phyloP scores from a whole-genome alignment of 208 protist species.

The Trichomonas vaginalis region DNA sequence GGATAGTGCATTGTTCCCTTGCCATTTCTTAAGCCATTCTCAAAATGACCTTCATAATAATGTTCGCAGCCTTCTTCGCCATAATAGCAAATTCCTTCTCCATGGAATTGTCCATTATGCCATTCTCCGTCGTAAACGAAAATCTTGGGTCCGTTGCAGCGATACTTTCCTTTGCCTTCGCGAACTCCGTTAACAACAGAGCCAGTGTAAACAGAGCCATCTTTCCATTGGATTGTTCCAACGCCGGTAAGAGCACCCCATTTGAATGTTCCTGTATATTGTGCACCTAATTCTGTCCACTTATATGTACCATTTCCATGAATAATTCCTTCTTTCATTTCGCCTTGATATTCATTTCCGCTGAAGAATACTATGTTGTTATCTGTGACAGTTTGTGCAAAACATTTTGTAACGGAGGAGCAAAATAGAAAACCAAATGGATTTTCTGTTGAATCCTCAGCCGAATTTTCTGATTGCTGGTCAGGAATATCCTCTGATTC shows the following conservation, averaged over 20 bases:
- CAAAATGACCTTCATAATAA: constrained; percentile 34
- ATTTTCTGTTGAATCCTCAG: neutral
- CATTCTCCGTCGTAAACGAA: constrained; percentile 21
- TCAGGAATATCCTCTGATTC: neutral
- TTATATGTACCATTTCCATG: neutral
- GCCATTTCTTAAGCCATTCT: constrained; percentile 23
- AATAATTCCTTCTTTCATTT: constrained; percentile 13
- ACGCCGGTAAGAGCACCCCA: neutral
- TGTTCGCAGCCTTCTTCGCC: neutral
- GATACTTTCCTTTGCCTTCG: neutral
- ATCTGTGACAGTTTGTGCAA: neutral
- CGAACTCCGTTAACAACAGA: neutral
- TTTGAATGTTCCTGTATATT: constrained; percentile 19
- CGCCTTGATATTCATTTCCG: constrained; percentile 13
- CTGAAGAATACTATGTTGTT: neutral
- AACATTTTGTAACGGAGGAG: neutral
- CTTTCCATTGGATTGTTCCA: neutral
- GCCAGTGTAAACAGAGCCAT: constrained; percentile 16
- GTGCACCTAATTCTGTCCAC: neutral
- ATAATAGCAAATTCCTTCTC: constrained; percentile 16
- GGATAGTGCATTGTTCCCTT: constrained; percentile 35
- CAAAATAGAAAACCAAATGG: neutral
- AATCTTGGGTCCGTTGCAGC: neutral
- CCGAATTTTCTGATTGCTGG: neutral
- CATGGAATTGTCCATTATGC: neutral